Conservation (phyloP, 768 basidiomycete species). For the Boletus rufocinnamomeus region DNA sequence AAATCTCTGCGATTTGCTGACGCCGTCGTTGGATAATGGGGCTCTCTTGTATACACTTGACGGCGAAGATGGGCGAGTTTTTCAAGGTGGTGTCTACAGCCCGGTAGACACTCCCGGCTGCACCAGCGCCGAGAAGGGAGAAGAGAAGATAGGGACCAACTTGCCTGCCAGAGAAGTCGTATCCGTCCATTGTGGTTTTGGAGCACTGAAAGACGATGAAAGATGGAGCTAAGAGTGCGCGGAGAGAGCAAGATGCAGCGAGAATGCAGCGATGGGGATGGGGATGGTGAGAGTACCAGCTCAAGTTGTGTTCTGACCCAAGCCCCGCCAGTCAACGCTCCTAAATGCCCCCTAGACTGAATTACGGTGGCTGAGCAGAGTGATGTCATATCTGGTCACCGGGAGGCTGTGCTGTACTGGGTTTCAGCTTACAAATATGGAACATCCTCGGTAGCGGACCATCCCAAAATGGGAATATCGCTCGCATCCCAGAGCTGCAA, state of each 20-base stretch:
- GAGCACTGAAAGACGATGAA: neutral
- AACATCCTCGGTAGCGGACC: neutral
- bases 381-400: neutral
- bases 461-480: neutral
- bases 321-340: neutral
- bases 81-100: constrained; percentile 55
- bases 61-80: constrained; percentile 51
- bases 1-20: constrained; percentile 71
- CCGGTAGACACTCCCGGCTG: constrained; percentile 77
- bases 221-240: no score
- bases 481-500: no score
- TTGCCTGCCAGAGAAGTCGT: constrained; percentile 49
- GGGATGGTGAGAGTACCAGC: neutral
- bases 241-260: neutral
- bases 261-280: neutral
- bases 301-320: neutral
- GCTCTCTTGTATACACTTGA: constrained; percentile 70
- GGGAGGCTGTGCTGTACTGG: neutral
- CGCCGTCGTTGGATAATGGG: constrained; percentile 50
- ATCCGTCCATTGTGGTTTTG: constrained; percentile 16
- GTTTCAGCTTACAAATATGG: neutral
- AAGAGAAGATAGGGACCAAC: constrained; percentile 65
- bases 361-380: constrained; percentile 1
- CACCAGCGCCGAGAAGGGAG: constrained; percentile 68
- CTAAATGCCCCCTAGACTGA: neutral